Evolutionary conservation across 2,329 filamentous ascomycete species (phyloP), one percentile per base, ranked within the genome.

Genomic region (Pestalotiopsis sp.): DNA sequence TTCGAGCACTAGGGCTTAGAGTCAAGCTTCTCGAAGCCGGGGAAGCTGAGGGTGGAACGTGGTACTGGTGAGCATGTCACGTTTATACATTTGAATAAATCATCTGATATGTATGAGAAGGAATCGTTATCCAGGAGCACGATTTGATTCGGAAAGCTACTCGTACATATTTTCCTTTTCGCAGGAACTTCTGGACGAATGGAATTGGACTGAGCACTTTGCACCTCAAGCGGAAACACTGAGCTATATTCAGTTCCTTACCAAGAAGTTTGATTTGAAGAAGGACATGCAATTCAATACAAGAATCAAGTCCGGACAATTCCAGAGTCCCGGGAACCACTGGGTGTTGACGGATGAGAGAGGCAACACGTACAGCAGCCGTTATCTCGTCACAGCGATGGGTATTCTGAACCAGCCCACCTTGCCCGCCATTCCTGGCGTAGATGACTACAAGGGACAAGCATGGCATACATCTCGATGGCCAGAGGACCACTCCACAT

Each of bases 161-260:
- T 81, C 81, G 0, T 86, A 87, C 71, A 74, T 78, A 67, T 82
- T 84, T 62, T 80, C 80, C 12, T 82, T 84, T 69, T 78, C 78
- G 13, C 76, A 83, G 70, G 81, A 81, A 23, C 69, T 83, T 4
- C 75, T 84, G 14, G 77, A 82, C 52, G 81, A 83, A 67, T 84
- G 82, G 79, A 72, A 79, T 67, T 84, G 81, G 78, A 78, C 74
- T 4, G 77, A 80, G 68, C 73, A 76, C 36, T 80, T 79, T 59
- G 73, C 78, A 1, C 73, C 76, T 3, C 77, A 79, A 65, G 27
- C 68, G 1, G 83, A 84, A 67, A 80, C 81, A 1, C 75, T 81
- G 4, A 73, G 74, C 4, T 84, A 84, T 65, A 80, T 83, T 41
- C 75, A 81, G 49, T 79, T 75, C 64, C 73, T 83, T 41, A 76